Percentiles rank a stretch among this genome's conserved stretches.
These are phyloP conservation scores for Rhodosporidiobolus sp. DNA, from an alignment of 768 basidiomycete species.

Conservation along the genomic window DNA sequence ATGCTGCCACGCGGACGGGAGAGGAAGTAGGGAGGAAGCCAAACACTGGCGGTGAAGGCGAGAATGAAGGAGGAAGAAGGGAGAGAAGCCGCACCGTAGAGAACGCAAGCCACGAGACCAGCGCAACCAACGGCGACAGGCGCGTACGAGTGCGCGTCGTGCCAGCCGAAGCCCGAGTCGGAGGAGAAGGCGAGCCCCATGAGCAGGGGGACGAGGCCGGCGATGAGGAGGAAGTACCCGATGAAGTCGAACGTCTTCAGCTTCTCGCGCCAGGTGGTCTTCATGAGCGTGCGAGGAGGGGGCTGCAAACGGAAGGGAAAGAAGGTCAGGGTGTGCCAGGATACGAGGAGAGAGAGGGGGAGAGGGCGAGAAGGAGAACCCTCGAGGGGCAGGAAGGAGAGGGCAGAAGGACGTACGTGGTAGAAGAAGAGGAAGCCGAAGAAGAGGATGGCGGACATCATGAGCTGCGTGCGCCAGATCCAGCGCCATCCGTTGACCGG, in stretches of 20 bases:
- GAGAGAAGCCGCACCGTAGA: not conserved
- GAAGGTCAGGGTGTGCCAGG: too few relatives aligned
- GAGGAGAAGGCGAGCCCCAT: conserved; percentile 16
- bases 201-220: conserved; percentile 12
- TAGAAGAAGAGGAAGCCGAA: conserved; percentile 6
- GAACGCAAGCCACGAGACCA: not conserved
- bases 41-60: too few relatives aligned
- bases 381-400: not conserved
- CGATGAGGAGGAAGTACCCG: conserved; percentile 20
- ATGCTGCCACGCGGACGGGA: not conserved
- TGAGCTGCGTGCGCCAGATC: not conserved
- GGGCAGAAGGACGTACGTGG: not conserved
- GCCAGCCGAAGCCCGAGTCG: conserved; percentile 1
- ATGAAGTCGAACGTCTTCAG: conserved; percentile 9
- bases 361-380: not conserved
- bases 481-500: conserved; percentile 17
- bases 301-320: too few relatives aligned
- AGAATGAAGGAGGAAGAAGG: not conserved
- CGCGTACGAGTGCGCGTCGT: conserved; percentile 13
- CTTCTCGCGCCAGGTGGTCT: not conserved
- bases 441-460: conserved; percentile 6
- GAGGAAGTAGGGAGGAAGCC: too few relatives aligned
- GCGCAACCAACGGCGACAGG: conserved; percentile 9
- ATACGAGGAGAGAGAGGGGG: too few relatives aligned
- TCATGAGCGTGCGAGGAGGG: conserved; percentile 4